Base-by-base conservation (phyloP, 768 basidiomycete genomes). In the Termitomyces sp. region DNA sequence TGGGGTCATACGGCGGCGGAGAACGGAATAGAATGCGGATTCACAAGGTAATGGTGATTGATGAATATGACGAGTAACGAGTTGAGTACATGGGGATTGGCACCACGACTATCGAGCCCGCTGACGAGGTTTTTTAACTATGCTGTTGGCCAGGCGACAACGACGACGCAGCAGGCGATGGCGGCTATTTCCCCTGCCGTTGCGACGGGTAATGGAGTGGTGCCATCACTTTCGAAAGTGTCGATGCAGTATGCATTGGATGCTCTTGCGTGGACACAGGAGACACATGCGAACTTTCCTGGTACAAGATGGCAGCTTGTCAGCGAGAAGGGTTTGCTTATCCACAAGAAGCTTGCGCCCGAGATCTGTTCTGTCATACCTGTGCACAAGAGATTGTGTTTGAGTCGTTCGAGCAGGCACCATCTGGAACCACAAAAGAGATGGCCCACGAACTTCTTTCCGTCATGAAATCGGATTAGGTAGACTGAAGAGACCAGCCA, bases 201-300 rank as follows among this genome's bases (percentile, higher is more conserved):
- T 35, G 69, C 73, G 12, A 71, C 75, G 4, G 79, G 74, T 1
- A 78, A 79, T 40, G 73, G 78, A 7, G 70, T 75, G 15, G 62
- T 73, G 18, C 81, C 83, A 2, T 84, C 86, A 2, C 72, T 85
- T 0, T 81, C 83, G 40, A 89, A 87, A 69, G 70, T 78, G 36
- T 91, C 93, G 0, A 87, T 94, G 81, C 86, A 92, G 48, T 88
- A 90, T 60, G 92, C 89, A 0, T 78, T 96, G 12, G 91, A 93
- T 35, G 92, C 92, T 0, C 76, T 98, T 18, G 78, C 88, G 2
- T 94, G 90, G 81, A 81, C 93, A 3, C 89, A 92, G 58, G 81
- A 86, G 32, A 83, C 91, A 18, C 87, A 94, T 71, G 76, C 81
- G 1, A 71, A 79, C 65, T 79, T 83, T 16, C 76, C 81, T 4